phyloP scores from a whole-genome alignment of 164 flowering plant genomes.

The Umbellularia californica region DNA sequence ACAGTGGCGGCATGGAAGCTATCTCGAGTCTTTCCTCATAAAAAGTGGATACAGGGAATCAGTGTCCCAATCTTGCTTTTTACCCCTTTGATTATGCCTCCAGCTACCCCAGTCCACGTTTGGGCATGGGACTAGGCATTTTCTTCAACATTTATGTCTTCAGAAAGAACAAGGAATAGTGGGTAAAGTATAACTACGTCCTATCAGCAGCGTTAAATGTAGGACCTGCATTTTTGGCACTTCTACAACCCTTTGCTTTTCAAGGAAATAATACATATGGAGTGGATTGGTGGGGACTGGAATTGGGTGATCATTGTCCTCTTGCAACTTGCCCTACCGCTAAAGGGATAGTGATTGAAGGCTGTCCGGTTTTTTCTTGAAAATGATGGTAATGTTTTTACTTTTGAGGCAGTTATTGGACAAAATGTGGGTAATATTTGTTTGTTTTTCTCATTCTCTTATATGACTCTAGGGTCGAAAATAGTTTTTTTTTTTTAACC shows the following conservation, averaged over 20 bases:
- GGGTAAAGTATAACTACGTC: conserved; percentile 3
- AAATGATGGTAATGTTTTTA: neutral
- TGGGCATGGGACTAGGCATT: conserved; percentile 1
- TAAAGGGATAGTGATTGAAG: neutral
- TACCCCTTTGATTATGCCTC: neutral
- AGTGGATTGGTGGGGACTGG: neutral
- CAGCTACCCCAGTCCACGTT: neutral
- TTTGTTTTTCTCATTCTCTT: no score
- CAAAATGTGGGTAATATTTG: no score
- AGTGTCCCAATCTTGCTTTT: neutral
- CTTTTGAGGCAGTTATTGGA: no score
- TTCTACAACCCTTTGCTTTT: neutral
- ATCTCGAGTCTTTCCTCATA: conserved; percentile 1
- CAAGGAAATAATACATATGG: neutral
- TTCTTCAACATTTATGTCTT: neutral
- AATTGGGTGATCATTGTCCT: neutral
- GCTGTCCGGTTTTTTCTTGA: conserved; percentile 1
- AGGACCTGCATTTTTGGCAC: neutral
- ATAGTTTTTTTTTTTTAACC: no score
- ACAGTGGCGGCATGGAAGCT: neutral
- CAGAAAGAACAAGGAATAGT: neutral
- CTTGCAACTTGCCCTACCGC: conserved; percentile 3
- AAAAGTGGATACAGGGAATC: conserved; percentile 42
- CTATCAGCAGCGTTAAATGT: neutral
- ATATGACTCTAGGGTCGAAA: no score